Conservation (phyloP, 2,329 filamentous ascomycete species). For the Pseudogymnoascus destructans region DNA sequence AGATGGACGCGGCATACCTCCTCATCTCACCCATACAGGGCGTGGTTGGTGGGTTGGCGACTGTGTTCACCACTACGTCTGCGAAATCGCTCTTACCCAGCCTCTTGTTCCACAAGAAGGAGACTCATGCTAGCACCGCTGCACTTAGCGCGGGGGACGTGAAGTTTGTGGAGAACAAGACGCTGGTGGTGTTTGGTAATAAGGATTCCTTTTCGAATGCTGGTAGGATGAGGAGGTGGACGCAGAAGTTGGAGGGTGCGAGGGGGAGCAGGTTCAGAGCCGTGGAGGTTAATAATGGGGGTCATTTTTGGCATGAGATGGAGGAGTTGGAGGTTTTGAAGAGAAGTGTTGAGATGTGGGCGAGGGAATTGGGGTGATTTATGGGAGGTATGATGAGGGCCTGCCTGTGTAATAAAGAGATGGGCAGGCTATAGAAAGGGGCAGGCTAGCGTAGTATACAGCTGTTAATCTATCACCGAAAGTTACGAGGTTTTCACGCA, state of each 20-base stretch:
- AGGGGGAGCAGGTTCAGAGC: conserved; percentile 26
- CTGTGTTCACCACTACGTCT: conserved; percentile 30
- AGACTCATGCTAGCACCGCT: conserved; percentile 21
- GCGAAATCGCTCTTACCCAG: conserved; percentile 21
- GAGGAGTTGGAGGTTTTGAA: conserved; percentile 8
- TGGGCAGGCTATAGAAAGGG: background rate
- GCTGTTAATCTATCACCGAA: background rate
- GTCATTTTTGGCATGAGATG: conserved; percentile 37
- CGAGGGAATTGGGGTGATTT: conserved; percentile 1
- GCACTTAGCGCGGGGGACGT: conserved; percentile 28
- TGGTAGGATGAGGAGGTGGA: conserved; percentile 55
- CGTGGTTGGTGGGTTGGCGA: conserved; percentile 46
- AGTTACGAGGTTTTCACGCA: background rate
- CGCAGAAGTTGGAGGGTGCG: conserved; percentile 33
- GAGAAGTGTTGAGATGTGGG: background rate
- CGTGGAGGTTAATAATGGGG: conserved; percentile 34
- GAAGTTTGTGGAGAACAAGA: conserved; percentile 45
- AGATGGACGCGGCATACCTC: conserved; percentile 40
- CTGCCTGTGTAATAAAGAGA: background rate
- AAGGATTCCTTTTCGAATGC: conserved; percentile 59
- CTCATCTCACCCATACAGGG: conserved; percentile 56
- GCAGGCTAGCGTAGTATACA: background rate
- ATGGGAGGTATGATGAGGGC: background rate
- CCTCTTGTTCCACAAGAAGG: background rate
- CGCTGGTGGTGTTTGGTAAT: conserved; percentile 62